Percentiles rank a stretch among this genome's conserved stretches.
These are phyloP conservation scores for Debaryomyces sp. DNA, from an alignment of 1,139 yeast species.

Conservation along the genomic window DNA sequence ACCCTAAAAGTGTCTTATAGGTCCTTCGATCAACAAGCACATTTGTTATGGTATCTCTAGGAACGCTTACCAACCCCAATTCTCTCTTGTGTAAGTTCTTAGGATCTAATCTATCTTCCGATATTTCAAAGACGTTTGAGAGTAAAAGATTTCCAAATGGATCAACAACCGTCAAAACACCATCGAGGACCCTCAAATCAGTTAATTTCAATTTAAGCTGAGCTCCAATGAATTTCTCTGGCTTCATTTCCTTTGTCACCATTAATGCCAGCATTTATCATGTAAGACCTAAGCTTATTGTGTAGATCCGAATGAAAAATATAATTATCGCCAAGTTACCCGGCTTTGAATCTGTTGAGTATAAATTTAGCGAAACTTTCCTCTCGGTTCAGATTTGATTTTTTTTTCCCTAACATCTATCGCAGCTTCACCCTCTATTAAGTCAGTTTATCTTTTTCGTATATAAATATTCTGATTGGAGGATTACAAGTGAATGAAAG, in stretches of 20 bases:
- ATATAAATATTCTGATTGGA: conserved; percentile 17
- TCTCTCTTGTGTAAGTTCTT: conserved; percentile 33
- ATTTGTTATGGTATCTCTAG: conserved; percentile 31
- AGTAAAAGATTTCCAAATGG: conserved; percentile 49
- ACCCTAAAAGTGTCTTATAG: conserved; percentile 10
- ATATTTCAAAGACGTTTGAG: conserved; percentile 38
- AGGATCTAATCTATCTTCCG: conserved; percentile 28
- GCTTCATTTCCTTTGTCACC: conserved; percentile 11
- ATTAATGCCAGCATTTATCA: background rate
- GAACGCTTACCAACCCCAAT: conserved; percentile 51
- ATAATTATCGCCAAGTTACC: conserved; percentile 5
- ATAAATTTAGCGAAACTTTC: background rate
- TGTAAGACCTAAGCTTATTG: background rate
- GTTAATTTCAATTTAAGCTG: conserved; percentile 30
- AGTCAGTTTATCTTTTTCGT: conserved; percentile 21
- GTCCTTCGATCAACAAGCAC: conserved; percentile 29
- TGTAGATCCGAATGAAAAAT: background rate
- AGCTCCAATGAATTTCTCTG: conserved; percentile 37
- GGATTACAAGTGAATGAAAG: conserved; percentile 35
- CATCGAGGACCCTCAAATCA: conserved; percentile 40
- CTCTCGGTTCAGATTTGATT: background rate
- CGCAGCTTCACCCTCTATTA: conserved; percentile 47
- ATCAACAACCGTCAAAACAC: conserved; percentile 45
- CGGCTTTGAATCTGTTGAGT: background rate
- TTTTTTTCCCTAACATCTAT: conserved; percentile 40